Conservation (phyloP, 2,329 filamentous ascomycete genomes). For the Alternaria tenuissima region DNA sequence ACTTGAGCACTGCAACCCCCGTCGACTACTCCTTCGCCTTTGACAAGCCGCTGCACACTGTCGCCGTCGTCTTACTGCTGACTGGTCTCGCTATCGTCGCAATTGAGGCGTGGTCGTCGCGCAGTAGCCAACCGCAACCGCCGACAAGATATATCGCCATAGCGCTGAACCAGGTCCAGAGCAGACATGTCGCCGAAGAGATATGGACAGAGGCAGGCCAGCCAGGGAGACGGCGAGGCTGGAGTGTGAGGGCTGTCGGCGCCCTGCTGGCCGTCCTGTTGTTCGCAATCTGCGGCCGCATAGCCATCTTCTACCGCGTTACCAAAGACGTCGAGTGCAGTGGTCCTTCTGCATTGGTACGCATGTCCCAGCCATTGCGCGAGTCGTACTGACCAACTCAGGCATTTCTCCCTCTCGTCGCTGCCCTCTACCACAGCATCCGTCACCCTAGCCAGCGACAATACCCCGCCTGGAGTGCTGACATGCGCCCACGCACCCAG, state of each 20-base stretch:
- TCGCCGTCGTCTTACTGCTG: slow-evolving; percentile 41
- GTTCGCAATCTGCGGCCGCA: slow-evolving; percentile 43
- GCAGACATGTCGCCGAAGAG: slow-evolving; percentile 34
- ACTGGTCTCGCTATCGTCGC: slow-evolving; percentile 44
- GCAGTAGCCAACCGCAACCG: slow-evolving; percentile 27
- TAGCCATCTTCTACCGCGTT: slow-evolving; percentile 42
- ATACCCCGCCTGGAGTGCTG: slow-evolving; percentile 41
- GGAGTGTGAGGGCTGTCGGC: slow-evolving; percentile 33
- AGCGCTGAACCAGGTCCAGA: slow-evolving; percentile 37
- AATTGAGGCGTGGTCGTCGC: slow-evolving; percentile 32
- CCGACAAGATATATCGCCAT: slow-evolving; percentile 42
- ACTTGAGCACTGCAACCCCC: slow-evolving; percentile 42
- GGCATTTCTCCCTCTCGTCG: slow-evolving; percentile 44
- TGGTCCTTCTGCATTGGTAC: slow-evolving; percentile 37
- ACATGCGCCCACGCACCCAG: slow-evolving; percentile 29
- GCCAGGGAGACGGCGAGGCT: slow-evolving; percentile 21
- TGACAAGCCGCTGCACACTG: slow-evolving; percentile 48
- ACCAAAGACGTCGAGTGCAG: slow-evolving; percentile 44
- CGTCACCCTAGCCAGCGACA: slow-evolving; percentile 36
- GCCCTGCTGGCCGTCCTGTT: slow-evolving; percentile 38
- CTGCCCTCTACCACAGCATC: slow-evolving; percentile 43
- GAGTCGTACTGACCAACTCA: slow-evolving; percentile 24
- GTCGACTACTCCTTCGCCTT: slow-evolving; percentile 46
- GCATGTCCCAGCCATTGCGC: background rate
- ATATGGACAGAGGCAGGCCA: slow-evolving; percentile 36